These are phyloP conservation scores for Hibiscus tridactylites DNA, from an alignment of 345 rosid genomes.

Conservation along the genomic window DNA sequence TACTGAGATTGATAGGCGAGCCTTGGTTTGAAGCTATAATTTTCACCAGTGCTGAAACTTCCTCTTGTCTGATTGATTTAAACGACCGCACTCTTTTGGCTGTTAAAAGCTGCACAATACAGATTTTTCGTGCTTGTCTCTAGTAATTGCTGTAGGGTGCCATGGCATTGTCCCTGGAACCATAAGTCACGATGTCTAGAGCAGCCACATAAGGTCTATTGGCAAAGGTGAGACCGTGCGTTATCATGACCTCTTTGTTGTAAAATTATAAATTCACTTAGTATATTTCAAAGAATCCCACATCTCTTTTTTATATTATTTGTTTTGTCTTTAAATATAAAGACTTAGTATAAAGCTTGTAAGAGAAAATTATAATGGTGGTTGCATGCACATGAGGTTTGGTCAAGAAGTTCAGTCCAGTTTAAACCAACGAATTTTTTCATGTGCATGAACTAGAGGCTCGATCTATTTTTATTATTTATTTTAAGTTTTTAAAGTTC, in stretches of 20 bases:
- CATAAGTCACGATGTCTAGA: not conserved
- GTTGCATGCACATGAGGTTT: too few species aligned
- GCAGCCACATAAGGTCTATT: not conserved
- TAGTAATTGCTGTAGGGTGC: conserved; percentile 1
- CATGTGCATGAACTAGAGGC: too few species aligned
- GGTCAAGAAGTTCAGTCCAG: too few species aligned
- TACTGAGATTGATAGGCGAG: not conserved
- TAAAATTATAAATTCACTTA: too few species aligned
- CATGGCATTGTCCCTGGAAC: not conserved
- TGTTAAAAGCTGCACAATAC: not conserved
- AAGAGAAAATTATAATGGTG: too few species aligned
- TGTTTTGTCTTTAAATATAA: too few species aligned
- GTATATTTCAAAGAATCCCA: too few species aligned
- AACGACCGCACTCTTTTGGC: not conserved
- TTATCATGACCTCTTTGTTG: not conserved
- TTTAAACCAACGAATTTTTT: too few species aligned
- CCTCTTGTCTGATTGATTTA: not conserved
- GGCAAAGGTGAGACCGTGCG: not conserved
- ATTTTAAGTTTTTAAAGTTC: too few species aligned
- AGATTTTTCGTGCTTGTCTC: not conserved
- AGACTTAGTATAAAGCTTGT: too few species aligned
- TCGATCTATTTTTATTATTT: too few species aligned
- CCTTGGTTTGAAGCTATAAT: not conserved
- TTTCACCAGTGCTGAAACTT: conserved; percentile 1
- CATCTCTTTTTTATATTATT: too few species aligned